Evolutionary conservation across 768 basidiomycete species (phyloP), one percentile per base, ranked within the genome.

Genomic region (Dioszegia hungarica): DNA sequence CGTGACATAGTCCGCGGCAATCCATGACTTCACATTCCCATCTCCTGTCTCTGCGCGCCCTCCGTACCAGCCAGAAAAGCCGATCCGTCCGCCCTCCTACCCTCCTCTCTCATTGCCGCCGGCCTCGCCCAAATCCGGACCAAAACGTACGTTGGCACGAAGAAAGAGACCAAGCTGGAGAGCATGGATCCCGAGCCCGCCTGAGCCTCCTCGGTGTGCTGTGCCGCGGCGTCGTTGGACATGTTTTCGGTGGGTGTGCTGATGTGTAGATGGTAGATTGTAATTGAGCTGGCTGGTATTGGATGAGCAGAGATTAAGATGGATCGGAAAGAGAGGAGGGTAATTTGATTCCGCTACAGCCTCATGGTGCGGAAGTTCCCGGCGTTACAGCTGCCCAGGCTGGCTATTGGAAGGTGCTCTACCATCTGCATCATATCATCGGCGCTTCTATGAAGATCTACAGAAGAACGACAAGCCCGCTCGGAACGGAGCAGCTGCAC

Each of bases 81-180:
- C n/a, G n/a, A n/a, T n/a, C n/a, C n/a, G n/a, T n/a, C n/a, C n/a
- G n/a, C n/a, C n/a, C n/a, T n/a, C n/a, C n/a, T n/a, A n/a, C n/a
- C 17, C 38, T 39, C 38, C n/a, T 39, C 38, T 5, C n/a, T n/a
- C n/a, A n/a, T n/a, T n/a, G n/a, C n/a, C n/a, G n/a, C n/a, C n/a
- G n/a, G n/a, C n/a, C n/a, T n/a, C n/a, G n/a, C n/a, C n/a, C n/a
- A n/a, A n/a, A n/a, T n/a, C n/a, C n/a, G n/a, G n/a, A n/a, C n/a
- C n/a, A n/a, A 47, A 27, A 69, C 68, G 58, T 52, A 71, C 69
- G 69, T 68, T 51, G 69, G 69, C 15, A 71, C 52, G 58, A 71
- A 63, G 51, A 66, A 71, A 2, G 56, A 56, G 4, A 60, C 55
- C 20, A 71, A 47, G 19, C 57, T 51, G 5, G 63, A 62, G 52